These are phyloP conservation scores for Trichophaea hybrida DNA, from an alignment of 2,329 filamentous ascomycete genomes.

Conservation along the genomic window DNA sequence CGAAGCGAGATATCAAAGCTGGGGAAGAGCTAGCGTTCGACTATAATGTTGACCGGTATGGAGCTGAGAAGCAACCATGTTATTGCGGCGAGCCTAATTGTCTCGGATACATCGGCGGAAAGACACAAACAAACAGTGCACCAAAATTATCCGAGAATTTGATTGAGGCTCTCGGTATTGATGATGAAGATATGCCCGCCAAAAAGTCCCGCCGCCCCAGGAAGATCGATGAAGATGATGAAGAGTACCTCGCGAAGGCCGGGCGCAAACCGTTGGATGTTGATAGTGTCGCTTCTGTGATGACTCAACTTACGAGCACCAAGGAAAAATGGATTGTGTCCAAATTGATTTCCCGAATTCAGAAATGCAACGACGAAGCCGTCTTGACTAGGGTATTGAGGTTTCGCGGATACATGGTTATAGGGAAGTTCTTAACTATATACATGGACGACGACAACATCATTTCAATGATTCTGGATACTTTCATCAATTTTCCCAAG, in stretches of 20 bases:
- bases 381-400: slow-evolving; percentile 79
- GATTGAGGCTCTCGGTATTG: slow-evolving; percentile 90
- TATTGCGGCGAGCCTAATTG: slow-evolving; percentile 93
- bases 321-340: slow-evolving; percentile 99
- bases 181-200: slow-evolving; percentile 82
- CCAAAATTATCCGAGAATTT: slow-evolving; percentile 68
- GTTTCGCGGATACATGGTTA: slow-evolving; percentile 93
- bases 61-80: slow-evolving; percentile 88
- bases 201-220: slow-evolving; percentile 91
- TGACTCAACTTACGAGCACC: slow-evolving; percentile 92
- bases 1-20: slow-evolving; percentile 64
- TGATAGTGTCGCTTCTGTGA: slow-evolving; percentile 77
- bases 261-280: slow-evolving; percentile 67
- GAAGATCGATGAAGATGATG: slow-evolving; percentile 77
- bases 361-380: slow-evolving; percentile 70
- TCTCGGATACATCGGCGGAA: slow-evolving; percentile 90
- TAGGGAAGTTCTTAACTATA: slow-evolving; percentile 70
- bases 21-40: slow-evolving; percentile 97
- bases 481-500: slow-evolving; percentile 75
- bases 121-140: slow-evolving; percentile 92
- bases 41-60: slow-evolving; percentile 98
- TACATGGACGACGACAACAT: slow-evolving; percentile 87
- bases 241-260: slow-evolving; percentile 74
- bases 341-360: slow-evolving; percentile 80
- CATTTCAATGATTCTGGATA: slow-evolving; percentile 73